These are phyloP conservation scores for Luzula sylvatica DNA, from an alignment of 176 grass and related monocot genomes.

Conservation along the genomic window DNA sequence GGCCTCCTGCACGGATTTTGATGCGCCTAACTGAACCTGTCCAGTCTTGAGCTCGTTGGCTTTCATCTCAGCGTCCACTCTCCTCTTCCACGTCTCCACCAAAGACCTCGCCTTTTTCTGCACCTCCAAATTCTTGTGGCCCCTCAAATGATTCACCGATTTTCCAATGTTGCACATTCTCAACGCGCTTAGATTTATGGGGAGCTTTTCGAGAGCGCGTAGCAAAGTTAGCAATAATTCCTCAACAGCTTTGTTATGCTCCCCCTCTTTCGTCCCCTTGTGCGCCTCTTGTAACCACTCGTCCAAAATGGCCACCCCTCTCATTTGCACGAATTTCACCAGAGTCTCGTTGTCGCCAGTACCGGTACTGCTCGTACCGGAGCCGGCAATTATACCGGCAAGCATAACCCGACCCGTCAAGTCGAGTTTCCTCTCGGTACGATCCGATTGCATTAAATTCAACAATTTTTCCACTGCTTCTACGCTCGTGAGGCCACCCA, in stretches of 20 bases:
- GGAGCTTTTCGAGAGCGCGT: conserved; percentile 20
- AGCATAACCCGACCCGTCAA: conserved; percentile 36
- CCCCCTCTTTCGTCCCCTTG: conserved; percentile 10
- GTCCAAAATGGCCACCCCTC: conserved; percentile 16
- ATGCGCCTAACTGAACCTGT: too few species aligned
- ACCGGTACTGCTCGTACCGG: conserved; percentile 46
- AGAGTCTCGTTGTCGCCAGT: conserved; percentile 18
- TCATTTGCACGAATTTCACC: conserved; percentile 16
- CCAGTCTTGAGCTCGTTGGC: too few species aligned
- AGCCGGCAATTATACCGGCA: conserved; percentile 58
- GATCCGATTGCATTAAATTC: conserved; percentile 56
- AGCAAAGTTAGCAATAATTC: conserved; percentile 12
- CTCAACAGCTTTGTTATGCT: conserved; percentile 13
- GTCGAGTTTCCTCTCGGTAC: conserved; percentile 54
- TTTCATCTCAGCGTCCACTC: conserved; percentile 20
- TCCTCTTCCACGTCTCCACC: conserved; percentile 22
- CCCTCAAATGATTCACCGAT: conserved; percentile 19
- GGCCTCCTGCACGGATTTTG: too few species aligned
- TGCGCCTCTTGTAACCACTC: conserved; percentile 29
- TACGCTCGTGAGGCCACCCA: conserved; percentile 36
- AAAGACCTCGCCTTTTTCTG: conserved; percentile 22
- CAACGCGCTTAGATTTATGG: conserved; percentile 18
- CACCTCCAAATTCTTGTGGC: conserved; percentile 18
- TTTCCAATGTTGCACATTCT: conserved; percentile 22
- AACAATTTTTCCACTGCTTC: conserved; percentile 69